Base-by-base conservation (phyloP, 495 filamentous ascomycete species). In the Neurospora discreta region DNA sequence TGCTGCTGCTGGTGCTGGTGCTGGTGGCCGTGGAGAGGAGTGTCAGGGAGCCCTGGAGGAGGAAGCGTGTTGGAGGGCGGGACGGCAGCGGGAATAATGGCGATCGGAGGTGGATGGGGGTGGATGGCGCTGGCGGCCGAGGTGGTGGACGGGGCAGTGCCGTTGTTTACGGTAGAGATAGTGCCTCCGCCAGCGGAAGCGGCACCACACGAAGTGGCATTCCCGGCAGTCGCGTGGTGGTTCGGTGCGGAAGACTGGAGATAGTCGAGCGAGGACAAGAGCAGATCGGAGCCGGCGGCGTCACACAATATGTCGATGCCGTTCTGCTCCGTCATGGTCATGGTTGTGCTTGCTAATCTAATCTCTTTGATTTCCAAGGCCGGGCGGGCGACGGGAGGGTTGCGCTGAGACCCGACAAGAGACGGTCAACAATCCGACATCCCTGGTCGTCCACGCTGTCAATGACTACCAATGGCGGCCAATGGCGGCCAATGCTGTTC, bases 231-330 rank as follows among this genome's bases (percentile, higher is more conserved):
- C n/a, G n/a, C n/a, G n/a, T n/a, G n/a, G n/a, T n/a, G n/a, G n/a
- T n/a, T n/a, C n/a, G n/a, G n/a, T n/a, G n/a, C n/a, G n/a, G n/a
- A 30, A 16, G 46, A 60, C 46, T 60, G 46, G 46, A 8, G 23
- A 65, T 65, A 33, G 52, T 65, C 26, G 26, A 30, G 30, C 26
- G 52, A 65, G 30, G 60, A 69, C 26, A 58, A 16, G 9, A 74
- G 70, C 38, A 71, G 43, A 68, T 74, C 74, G 30, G 74, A 74
- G 15, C 73, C 73, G 7, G 71, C 74, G 6, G 74, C 74, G 67
- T 76, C 73, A 69, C 74, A 76, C 65, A 76, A 33, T 26, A 76
- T 76, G 71, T 76, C 74, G 70, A 76, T 76, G 40, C 74, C 74
- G 68, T 68, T 75, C 71, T 72, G 74, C 70, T 72, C 68, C 46